Evolutionary conservation across 306 rosid species (phyloP).

Genomic region (Cicer chorassanicum): DNA sequence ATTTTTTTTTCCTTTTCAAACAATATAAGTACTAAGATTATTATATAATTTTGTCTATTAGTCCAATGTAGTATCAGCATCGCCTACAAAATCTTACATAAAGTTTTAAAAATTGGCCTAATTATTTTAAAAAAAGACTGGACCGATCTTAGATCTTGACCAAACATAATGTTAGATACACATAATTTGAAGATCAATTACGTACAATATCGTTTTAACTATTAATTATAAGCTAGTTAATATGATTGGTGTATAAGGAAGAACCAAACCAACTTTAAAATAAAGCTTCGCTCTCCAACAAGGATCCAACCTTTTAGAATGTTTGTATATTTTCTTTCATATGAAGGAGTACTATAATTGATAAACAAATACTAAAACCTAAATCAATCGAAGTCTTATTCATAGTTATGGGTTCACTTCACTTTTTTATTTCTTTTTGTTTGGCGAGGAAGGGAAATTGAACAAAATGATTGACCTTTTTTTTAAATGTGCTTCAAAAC

Average conservation of each 20-base stretch:
- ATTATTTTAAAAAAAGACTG: neutral
- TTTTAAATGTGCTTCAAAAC: no score
- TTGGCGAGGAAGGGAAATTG: neutral
- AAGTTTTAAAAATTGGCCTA: neutral
- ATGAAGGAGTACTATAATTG: conserved; percentile 7
- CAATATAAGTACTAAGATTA: neutral
- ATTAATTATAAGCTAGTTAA: conserved; percentile 6
- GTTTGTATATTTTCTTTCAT: conserved; percentile 24
- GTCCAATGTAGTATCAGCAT: neutral
- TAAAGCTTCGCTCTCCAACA: conserved; percentile 4
- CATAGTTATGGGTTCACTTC: neutral
- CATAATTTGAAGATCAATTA: neutral
- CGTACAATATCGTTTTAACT: neutral
- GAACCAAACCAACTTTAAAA: conserved; percentile 26
- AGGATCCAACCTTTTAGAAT: conserved; percentile 29
- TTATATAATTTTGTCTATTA: neutral
- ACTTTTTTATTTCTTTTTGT: neutral
- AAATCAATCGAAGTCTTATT: neutral
- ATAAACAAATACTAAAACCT: conserved; percentile 24
- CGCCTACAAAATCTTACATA: conserved; percentile 1
- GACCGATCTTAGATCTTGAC: conserved; percentile 5
- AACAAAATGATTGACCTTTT: neutral
- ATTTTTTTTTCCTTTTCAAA: neutral
- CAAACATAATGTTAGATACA: neutral
- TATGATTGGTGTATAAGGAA: neutral